phyloP scores from a whole-genome alignment of 176 grass and related monocot species.

The Aechmea fasciata region DNA sequence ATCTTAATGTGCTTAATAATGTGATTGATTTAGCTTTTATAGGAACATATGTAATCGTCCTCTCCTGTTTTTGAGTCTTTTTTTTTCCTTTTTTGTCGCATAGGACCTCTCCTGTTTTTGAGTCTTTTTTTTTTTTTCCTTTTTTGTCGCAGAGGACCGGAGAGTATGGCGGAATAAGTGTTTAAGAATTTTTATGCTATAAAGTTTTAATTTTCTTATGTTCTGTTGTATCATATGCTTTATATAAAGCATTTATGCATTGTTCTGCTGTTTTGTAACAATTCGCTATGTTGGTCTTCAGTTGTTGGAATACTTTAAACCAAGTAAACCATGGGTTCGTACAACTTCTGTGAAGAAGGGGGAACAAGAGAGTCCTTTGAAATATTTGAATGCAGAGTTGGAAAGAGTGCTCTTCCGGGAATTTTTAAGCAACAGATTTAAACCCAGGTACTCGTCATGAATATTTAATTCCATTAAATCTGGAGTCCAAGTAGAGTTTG shows the following conservation, averaged over 20 bases:
- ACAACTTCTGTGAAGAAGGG: background rate
- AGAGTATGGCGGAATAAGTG: background rate
- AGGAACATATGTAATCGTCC: background rate
- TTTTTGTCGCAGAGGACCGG: background rate
- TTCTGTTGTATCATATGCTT: background rate
- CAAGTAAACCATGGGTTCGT: constrained; percentile 33
- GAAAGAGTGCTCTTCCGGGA: constrained; percentile 34
- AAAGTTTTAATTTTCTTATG: background rate
- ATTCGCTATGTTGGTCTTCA: constrained; percentile 19
- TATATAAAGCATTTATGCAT: background rate
- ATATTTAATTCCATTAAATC: background rate
- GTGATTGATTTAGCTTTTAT: background rate
- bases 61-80: background rate
- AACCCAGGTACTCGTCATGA: constrained; percentile 35
- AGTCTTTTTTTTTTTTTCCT: background rate
- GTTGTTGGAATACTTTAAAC: constrained; percentile 43
- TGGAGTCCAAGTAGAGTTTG: background rate
- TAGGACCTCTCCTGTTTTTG: background rate
- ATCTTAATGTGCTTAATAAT: background rate
- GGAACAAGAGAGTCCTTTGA: constrained; percentile 2
- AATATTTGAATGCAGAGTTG: constrained; percentile 20
- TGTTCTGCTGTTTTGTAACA: background rate
- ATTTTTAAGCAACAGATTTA: constrained; percentile 45
- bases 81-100: background rate
- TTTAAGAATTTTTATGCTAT: no score